Conservation (phyloP, 306 rosid species). For the Amphicarpaea edgeworthii region DNA sequence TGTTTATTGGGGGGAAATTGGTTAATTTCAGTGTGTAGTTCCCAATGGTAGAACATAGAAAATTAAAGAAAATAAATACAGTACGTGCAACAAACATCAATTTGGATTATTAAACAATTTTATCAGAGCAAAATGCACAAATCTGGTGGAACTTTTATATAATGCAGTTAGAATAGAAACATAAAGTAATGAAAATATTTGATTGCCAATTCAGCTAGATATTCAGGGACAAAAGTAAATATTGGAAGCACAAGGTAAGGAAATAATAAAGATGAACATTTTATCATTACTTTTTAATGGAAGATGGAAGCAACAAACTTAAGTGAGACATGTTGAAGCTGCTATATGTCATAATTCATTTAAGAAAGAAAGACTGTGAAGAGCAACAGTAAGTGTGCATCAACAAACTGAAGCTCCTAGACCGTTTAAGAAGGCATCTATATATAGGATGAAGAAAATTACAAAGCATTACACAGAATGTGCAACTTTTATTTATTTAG, state of each 20-base stretch:
- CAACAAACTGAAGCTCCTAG: neutral
- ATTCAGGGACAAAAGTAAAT: neutral
- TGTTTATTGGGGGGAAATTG: neutral
- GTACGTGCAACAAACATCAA: conserved; percentile 10
- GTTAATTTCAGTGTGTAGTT: neutral
- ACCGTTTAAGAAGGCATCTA: neutral
- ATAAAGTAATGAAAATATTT: neutral
- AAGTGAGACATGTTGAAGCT: conserved; percentile 6
- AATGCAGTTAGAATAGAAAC: conserved; percentile 3
- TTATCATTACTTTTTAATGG: neutral
- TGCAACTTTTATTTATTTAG: neutral
- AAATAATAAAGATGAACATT: neutral
- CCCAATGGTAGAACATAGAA: conserved; percentile 17
- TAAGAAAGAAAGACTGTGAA: neutral
- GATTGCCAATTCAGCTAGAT: neutral
- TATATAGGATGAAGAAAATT: neutral
- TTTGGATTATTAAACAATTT: neutral
- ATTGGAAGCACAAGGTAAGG: conserved; percentile 12
- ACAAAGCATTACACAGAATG: neutral
- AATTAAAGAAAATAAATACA: neutral
- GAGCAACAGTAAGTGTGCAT: neutral
- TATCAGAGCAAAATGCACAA: conserved; percentile 2
- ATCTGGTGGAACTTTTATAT: neutral
- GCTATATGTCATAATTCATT: neutral
- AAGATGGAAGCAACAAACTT: conserved; percentile 6